A percentile compares a stretch with the other conserved stretches of the same genome.
phyloP scores from a whole-genome alignment of 495 filamentous ascomycete species.

The Lasiosphaeris hirsuta region DNA sequence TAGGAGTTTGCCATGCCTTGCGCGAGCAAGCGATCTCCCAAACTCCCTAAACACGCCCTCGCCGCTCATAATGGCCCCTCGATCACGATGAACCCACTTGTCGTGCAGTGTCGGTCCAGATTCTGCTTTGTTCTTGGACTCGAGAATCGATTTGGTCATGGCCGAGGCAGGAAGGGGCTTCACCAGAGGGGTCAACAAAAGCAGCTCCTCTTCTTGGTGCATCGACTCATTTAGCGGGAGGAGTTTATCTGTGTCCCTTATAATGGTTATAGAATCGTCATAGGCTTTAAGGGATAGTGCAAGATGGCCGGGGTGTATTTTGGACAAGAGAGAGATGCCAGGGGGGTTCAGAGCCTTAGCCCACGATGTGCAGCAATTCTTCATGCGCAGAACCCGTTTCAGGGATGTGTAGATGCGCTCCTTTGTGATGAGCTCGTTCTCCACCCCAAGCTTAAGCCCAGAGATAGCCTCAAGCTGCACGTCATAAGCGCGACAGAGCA shows the following conservation, averaged over 20 bases:
- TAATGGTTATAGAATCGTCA: slow-evolving; percentile 79
- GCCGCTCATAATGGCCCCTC: slow-evolving; percentile 73
- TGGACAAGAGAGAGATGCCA: slow-evolving; percentile 66
- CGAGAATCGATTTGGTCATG: slow-evolving; percentile 52
- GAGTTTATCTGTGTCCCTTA: slow-evolving; percentile 74
- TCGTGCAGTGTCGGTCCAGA: slow-evolving; percentile 48
- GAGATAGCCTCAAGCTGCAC: slow-evolving; percentile 84
- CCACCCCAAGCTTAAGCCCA: slow-evolving; percentile 77
- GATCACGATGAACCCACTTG: slow-evolving; percentile 54
- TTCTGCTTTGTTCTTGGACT: slow-evolving; percentile 45
- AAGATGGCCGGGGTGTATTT: slow-evolving; percentile 74
- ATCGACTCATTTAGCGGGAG: slow-evolving; percentile 74
- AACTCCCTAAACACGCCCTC: slow-evolving; percentile 85
- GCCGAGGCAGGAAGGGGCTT: slow-evolving; percentile 84
- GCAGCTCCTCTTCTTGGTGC: slow-evolving; percentile 75
- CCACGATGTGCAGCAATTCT: slow-evolving; percentile 77
- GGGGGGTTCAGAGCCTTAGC: slow-evolving; percentile 76
- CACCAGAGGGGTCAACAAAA: slow-evolving; percentile 78
- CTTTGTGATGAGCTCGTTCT: slow-evolving; percentile 77
- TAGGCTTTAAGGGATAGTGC: slow-evolving; percentile 78
- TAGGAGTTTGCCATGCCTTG: slow-evolving; percentile 74
- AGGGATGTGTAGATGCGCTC: slow-evolving; percentile 73
- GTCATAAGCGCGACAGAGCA: slow-evolving; percentile 79
- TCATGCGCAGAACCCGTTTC: slow-evolving; percentile 68
- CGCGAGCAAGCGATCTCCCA: slow-evolving; percentile 74